Base-by-base conservation (phyloP, 805 yeast species). In the Lipomyces chichibuensis region DNA sequence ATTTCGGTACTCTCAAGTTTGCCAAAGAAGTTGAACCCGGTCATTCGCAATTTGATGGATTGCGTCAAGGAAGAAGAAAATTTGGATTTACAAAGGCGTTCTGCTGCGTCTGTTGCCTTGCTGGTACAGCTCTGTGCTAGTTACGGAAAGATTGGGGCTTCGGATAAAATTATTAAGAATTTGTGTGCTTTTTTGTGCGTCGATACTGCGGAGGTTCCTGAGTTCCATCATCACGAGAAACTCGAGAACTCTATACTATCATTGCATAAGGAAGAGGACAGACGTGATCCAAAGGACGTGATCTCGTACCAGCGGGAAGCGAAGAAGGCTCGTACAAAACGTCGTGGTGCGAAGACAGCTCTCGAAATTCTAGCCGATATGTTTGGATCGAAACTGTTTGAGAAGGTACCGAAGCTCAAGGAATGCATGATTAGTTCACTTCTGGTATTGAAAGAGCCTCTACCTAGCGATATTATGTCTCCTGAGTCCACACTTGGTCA, bases 151-250 rank as follows among this genome's bases (percentile, higher is more conserved):
- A 76, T 75, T n/a, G 87, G 87, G 49, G 95, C 94, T 0, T 87
- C 94, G 2, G 96, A 91, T 72, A 95, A 95, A 76, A 89, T 96
- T 70, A 86, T 91, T 56, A 94, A 91, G 76, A 95, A 95, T 75
- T 80, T 96, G 64, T 91, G 97, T 79, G 97, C 94, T 0, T 94
- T 94, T 75, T 76, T 95, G 61, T 95, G 99, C 79, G 97, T 93
- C 39, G 99, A 94, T 76, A 92, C 97, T 0, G 86, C 95, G 2
- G 98, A 93, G 75, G 97, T 94, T 39, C 99, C 99, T 1, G 98
- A 92, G 74, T 95, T 91, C 75, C 81, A 82, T 17, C 88, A 89
- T 57, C 90, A 90, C 72, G 84, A 84, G 51, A 77, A 79, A 14
- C 80, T 83, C 64, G 82, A 78, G 20, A 86, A 84, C 57, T 80